Conservation (phyloP, 768 basidiomycete species). For the Pisolithus marmoratus region DNA sequence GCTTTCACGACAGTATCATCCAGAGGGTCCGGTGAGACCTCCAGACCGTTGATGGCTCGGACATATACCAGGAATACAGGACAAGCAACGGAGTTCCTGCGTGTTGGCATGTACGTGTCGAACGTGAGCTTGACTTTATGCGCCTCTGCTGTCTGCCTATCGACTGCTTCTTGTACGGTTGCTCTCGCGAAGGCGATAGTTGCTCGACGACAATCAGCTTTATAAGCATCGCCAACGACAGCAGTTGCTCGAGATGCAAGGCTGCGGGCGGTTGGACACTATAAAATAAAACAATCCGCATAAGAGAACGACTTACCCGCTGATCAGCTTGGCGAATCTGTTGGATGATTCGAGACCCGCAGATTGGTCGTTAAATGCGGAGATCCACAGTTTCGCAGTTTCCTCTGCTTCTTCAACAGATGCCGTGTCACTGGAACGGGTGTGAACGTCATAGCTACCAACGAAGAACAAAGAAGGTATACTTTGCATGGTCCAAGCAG, state of each 20-base stretch:
- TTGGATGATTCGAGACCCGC: slow-evolving; percentile 5
- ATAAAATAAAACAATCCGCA: background rate
- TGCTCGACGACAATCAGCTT: slow-evolving; percentile 6
- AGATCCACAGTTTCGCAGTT: background rate
- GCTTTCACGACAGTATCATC: slow-evolving; percentile 8
- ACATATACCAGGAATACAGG: slow-evolving; percentile 12
- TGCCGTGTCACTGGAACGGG: background rate
- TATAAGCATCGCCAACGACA: background rate
- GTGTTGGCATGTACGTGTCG: slow-evolving; percentile 9
- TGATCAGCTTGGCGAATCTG: slow-evolving; percentile 9
- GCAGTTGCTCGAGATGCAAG: background rate
- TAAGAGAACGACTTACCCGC: slow-evolving; percentile 5
- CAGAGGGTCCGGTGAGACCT: slow-evolving; percentile 8
- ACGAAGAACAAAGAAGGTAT: background rate
- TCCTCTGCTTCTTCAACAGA: background rate
- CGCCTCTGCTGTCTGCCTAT: slow-evolving; percentile 10
- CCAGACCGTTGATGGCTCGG: slow-evolving; percentile 13
- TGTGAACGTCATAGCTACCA: background rate
- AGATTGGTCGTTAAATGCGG: background rate
- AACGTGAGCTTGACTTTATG: slow-evolving; percentile 6
- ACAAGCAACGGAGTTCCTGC: slow-evolving; percentile 9
- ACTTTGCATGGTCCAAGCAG: slow-evolving; percentile 18
- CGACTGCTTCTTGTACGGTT: slow-evolving; percentile 15
- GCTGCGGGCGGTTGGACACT: background rate
- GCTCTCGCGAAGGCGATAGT: slow-evolving; percentile 10